Evolutionary conservation across 2,329 filamentous ascomycete species (phyloP).

Genomic region (Aspergillus udagawae): DNA sequence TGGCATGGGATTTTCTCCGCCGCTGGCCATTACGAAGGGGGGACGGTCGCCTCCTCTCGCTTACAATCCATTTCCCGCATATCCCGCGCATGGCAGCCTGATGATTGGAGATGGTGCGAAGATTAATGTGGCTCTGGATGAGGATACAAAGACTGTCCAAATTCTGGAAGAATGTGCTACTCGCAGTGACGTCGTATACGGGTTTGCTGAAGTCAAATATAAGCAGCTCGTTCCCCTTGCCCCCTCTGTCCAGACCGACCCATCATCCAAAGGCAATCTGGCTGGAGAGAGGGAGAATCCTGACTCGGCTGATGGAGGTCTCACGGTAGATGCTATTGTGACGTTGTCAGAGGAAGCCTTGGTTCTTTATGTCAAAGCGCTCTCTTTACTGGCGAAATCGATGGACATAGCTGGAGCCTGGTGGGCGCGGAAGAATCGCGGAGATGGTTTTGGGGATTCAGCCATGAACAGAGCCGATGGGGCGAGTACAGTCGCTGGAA

Average conservation of each 20-base stretch:
- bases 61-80: constrained; percentile 73
- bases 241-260: constrained; percentile 56
- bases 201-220: constrained; percentile 97
- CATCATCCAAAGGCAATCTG: constrained; percentile 22
- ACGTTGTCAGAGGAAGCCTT: constrained; percentile 89
- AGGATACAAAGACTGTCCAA: constrained; percentile 74
- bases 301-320: constrained; percentile 65
- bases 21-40: constrained; percentile 42
- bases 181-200: constrained; percentile 91
- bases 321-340: constrained; percentile 82
- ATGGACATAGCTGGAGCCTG: constrained; percentile 93
- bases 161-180: constrained; percentile 89
- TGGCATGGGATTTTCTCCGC: constrained; percentile 49
- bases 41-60: constrained; percentile 44
- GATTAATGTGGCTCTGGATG: constrained; percentile 61
- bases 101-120: constrained; percentile 62
- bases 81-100: constrained; percentile 71
- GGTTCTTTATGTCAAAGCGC: constrained; percentile 91
- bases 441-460: constrained; percentile 51
- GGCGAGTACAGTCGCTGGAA: constrained; percentile 52
- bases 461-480: constrained; percentile 42
- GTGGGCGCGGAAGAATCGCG: constrained; percentile 78
- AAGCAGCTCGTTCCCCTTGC: constrained; percentile 90
- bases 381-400: constrained; percentile 83
- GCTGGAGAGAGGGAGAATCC: constrained; percentile 34